phyloP scores from a whole-genome alignment of 208 protist genomes.

The Tritrichomonas foetus region DNA sequence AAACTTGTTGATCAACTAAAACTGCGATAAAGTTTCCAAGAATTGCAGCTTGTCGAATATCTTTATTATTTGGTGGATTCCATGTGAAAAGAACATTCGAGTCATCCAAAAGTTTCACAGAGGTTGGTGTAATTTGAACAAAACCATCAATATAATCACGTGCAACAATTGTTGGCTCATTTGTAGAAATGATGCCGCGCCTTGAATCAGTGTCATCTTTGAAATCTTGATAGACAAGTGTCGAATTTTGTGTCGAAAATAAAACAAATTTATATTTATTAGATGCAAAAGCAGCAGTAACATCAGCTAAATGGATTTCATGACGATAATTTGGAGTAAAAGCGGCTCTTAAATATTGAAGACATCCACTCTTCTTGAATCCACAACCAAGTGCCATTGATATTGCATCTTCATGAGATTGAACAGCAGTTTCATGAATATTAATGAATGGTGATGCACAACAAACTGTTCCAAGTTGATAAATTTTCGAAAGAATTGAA shows the following conservation, averaged over 20 bases:
- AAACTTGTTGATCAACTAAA: not conserved
- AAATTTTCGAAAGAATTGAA: not conserved
- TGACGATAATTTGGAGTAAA: not conserved
- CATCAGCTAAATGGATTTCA: not conserved
- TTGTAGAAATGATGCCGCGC: too few relatives aligned
- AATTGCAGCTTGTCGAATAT: not conserved
- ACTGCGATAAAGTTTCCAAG: not conserved
- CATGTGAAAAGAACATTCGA: not conserved
- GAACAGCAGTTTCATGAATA: not conserved
- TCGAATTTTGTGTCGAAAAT: not conserved
- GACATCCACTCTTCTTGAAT: not conserved
- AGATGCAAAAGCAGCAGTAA: not conserved
- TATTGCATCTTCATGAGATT: not conserved
- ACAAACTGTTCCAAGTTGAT: not conserved
- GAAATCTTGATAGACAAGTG: not conserved
- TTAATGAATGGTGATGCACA: not conserved
- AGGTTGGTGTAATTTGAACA: not conserved
- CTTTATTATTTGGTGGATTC: not conserved
- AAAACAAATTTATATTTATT: not conserved
- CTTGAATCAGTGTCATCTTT: not conserved
- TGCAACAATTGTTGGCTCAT: not conserved
- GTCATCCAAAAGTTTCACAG: not conserved
- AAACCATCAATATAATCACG: not conserved
- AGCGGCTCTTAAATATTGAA: not conserved
- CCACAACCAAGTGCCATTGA: slow-evolving; percentile 14